These are phyloP conservation scores for Dichotomopilus funicola DNA, from an alignment of 2,329 filamentous ascomycete genomes.

Conservation along the genomic window DNA sequence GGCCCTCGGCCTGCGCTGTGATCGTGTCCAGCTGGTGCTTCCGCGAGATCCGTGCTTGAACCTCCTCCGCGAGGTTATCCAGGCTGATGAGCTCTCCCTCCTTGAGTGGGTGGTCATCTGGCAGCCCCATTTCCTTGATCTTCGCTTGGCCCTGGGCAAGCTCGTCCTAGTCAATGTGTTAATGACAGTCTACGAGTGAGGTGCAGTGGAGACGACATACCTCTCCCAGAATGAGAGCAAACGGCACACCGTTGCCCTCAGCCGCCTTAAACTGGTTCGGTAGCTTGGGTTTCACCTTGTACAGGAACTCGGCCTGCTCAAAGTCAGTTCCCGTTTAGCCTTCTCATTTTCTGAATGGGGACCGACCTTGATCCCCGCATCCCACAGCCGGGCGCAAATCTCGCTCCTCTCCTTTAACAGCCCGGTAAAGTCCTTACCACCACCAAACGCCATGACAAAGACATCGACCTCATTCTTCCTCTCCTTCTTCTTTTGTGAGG, in stretches of 20 bases:
- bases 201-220: slow-evolving; percentile 6
- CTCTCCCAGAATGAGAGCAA: slow-evolving; percentile 84
- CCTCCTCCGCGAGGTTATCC: slow-evolving; percentile 21
- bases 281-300: slow-evolving; percentile 87
- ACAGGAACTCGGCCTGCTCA: slow-evolving; percentile 66
- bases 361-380: slow-evolving; percentile 66
- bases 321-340: not conserved
- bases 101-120: slow-evolving; percentile 81
- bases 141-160: slow-evolving; percentile 75
- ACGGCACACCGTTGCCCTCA: slow-evolving; percentile 70
- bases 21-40: slow-evolving; percentile 40
- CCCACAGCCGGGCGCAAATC: slow-evolving; percentile 54
- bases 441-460: slow-evolving; percentile 91
- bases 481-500: slow-evolving; percentile 49
- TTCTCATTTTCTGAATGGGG: not conserved
- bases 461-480: slow-evolving; percentile 76
- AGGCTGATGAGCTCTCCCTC: slow-evolving; percentile 49
- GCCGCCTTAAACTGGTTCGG: slow-evolving; percentile 87
- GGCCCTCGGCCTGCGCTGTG: slow-evolving; percentile 37
- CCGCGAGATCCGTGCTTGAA: slow-evolving; percentile 31
- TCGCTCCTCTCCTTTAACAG: slow-evolving; percentile 57
- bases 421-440: slow-evolving; percentile 75
- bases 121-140: slow-evolving; percentile 71
- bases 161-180: slow-evolving; percentile 51
- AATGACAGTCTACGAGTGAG: not conserved